Percentiles rank a stretch among this genome's conserved stretches.
Evolutionary conservation across 495 filamentous ascomycete species (phyloP).

Genomic region (Entonaema liquescens): DNA sequence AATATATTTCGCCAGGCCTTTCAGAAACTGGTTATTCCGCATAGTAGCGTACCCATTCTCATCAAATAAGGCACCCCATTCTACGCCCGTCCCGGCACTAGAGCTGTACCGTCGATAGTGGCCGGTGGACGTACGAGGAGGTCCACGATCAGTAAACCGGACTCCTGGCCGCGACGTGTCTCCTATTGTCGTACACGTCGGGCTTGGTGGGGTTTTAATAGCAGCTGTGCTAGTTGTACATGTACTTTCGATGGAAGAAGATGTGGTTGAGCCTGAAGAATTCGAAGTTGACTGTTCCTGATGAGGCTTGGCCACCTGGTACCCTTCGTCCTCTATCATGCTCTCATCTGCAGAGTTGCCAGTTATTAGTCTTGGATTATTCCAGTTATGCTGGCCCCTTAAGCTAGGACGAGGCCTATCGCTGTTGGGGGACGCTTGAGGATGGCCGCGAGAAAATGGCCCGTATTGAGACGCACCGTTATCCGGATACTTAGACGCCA

Average conservation of each 20-base stretch:
- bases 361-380: not conserved
- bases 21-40: constrained; percentile 74
- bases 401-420: not conserved
- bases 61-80: constrained; percentile 83
- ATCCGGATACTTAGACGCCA: constrained; percentile 4
- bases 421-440: not conserved
- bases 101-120: constrained; percentile 16
- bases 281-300: constrained; percentile 10
- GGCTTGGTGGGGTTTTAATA: constrained; percentile 3
- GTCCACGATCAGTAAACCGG: constrained; percentile 19
- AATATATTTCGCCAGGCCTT: constrained; percentile 80
- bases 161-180: constrained; percentile 10
- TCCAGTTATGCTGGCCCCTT: not conserved
- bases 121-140: constrained; percentile 22
- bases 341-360: not conserved
- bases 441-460: not conserved
- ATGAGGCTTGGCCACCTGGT: not conserved
- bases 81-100: constrained; percentile 49
- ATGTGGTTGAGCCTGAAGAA: constrained; percentile 16
- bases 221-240: constrained; percentile 1
- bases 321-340: constrained; percentile 12
- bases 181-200: constrained; percentile 1
- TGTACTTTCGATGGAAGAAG: constrained; percentile 15
- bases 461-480: constrained; percentile 1
- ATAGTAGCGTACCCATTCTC: constrained; percentile 69